Conservation (phyloP, 495 filamentous ascomycete genomes). For the Aspergillus taichungensis region DNA sequence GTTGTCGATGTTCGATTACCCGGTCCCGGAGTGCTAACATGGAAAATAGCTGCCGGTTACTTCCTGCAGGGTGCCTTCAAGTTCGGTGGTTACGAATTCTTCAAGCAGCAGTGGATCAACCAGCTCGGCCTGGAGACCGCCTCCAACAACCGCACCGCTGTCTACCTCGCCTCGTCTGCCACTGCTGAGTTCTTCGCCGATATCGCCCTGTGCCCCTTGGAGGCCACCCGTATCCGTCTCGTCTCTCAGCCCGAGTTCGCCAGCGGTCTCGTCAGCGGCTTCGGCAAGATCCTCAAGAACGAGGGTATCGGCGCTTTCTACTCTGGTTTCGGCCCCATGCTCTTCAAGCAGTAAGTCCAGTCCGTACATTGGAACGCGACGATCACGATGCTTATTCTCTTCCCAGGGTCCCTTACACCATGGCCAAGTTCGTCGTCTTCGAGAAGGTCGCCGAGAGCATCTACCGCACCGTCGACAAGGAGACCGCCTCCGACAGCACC, state of each 20-base stretch:
- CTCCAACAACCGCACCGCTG: slow-evolving; percentile 74
- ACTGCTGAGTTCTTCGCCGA: slow-evolving; percentile 88
- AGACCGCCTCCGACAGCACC: slow-evolving; percentile 54
- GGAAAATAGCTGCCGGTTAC: slow-evolving; percentile 57
- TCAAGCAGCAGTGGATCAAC: slow-evolving; percentile 91
- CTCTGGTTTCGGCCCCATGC: slow-evolving; percentile 86
- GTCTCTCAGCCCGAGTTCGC: slow-evolving; percentile 86
- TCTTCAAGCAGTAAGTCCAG: slow-evolving; percentile 85
- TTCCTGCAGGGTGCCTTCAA: slow-evolving; percentile 94
- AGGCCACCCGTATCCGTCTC: slow-evolving; percentile 92
- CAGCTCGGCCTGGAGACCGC: slow-evolving; percentile 69
- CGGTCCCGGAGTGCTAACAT: too few species aligned
- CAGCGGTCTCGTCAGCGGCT: slow-evolving; percentile 69
- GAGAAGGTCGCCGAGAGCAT: slow-evolving; percentile 86
- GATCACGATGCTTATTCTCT: slow-evolving; percentile 4
- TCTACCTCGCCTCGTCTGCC: slow-evolving; percentile 82
- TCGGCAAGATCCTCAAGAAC: slow-evolving; percentile 73
- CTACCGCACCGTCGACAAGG: slow-evolving; percentile 70
- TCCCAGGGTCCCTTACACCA: slow-evolving; percentile 91
- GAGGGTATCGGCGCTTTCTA: slow-evolving; percentile 90
- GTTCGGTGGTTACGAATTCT: slow-evolving; percentile 92
- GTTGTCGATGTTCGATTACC: too few species aligned
- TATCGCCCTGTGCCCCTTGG: slow-evolving; percentile 87
- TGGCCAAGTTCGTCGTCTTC: slow-evolving; percentile 99
- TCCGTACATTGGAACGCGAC: background rate